phyloP scores from a whole-genome alignment of 805 yeast genomes.

The Saccharomycopsis javanensis region DNA sequence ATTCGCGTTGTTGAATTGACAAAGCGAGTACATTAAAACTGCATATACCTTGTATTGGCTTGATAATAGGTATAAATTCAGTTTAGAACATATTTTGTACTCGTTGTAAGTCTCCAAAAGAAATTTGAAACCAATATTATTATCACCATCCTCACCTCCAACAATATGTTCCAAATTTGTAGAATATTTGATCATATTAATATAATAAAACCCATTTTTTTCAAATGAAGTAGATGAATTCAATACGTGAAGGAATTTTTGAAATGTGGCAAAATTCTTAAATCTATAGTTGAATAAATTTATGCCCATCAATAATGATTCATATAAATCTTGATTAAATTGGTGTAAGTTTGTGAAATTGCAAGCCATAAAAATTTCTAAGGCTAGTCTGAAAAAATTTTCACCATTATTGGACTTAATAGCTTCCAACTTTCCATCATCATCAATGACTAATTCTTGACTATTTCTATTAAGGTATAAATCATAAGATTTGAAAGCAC shows the following conservation, averaged over 20 bases:
- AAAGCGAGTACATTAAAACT: slow-evolving; percentile 13
- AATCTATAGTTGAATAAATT: slow-evolving; percentile 13
- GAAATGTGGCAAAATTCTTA: slow-evolving; percentile 5
- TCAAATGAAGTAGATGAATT: slow-evolving; percentile 1
- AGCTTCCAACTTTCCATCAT: slow-evolving; percentile 6
- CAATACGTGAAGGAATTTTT: slow-evolving; percentile 10
- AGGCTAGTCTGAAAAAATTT: slow-evolving; percentile 16
- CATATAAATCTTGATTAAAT: slow-evolving; percentile 12
- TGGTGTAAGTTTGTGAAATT: slow-evolving; percentile 10
- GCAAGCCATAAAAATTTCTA: slow-evolving; percentile 19
- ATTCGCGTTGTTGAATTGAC: slow-evolving; percentile 9
- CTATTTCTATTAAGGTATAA: slow-evolving; percentile 7
- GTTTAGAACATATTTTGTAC: slow-evolving; percentile 3
- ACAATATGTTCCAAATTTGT: background rate
- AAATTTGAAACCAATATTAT: slow-evolving; percentile 1
- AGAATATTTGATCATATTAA: slow-evolving; percentile 13
- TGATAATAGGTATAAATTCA: slow-evolving; percentile 2
- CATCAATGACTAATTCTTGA: slow-evolving; percentile 10
- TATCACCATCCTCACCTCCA: background rate
- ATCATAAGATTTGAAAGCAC: slow-evolving; percentile 12
- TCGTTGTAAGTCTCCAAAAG: slow-evolving; percentile 11
- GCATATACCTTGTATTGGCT: slow-evolving; percentile 17
- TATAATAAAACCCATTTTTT: slow-evolving; percentile 14
- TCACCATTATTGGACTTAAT: slow-evolving; percentile 13
- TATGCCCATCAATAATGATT: slow-evolving; percentile 13